Evolutionary conservation across 2,329 filamentous ascomycete genomes (phyloP).

Genomic region (Alternaria sp.): DNA sequence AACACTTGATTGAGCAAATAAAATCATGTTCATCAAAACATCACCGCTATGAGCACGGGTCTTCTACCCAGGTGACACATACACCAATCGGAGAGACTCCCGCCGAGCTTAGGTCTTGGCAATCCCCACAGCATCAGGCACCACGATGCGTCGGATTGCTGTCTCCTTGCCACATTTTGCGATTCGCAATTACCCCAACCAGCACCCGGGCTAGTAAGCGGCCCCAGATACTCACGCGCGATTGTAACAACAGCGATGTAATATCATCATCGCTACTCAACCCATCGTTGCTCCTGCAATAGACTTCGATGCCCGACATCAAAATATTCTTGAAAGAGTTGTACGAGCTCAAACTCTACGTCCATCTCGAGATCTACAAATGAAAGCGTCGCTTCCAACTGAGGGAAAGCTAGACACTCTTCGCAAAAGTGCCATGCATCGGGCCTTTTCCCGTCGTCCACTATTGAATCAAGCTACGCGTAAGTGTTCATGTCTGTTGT

Average conservation of each 20-base stretch:
- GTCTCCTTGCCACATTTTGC: background rate
- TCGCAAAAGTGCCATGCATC: too few relatives aligned
- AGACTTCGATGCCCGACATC: background rate
- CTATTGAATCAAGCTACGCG: too few relatives aligned
- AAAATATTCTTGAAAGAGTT: background rate
- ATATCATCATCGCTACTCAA: background rate
- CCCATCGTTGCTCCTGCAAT: background rate
- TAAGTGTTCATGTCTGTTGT: too few relatives aligned
- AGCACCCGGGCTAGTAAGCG: background rate
- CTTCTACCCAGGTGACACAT: background rate
- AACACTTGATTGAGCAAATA: background rate
- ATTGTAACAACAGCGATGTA: background rate
- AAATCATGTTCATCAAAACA: too few relatives aligned
- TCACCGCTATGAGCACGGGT: background rate
- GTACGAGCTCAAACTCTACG: too few relatives aligned
- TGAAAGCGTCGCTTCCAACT: too few relatives aligned
- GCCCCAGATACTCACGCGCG: background rate
- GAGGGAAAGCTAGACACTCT: too few relatives aligned
- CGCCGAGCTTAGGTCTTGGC: background rate
- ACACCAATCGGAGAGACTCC: background rate
- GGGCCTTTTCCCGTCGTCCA: too few relatives aligned
- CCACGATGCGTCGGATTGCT: background rate
- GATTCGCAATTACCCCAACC: background rate
- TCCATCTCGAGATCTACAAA: too few relatives aligned
- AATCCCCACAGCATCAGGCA: background rate